phyloP scores from a whole-genome alignment of 192 early-diverging fungal genomes.

The Coemansia sp. region DNA sequence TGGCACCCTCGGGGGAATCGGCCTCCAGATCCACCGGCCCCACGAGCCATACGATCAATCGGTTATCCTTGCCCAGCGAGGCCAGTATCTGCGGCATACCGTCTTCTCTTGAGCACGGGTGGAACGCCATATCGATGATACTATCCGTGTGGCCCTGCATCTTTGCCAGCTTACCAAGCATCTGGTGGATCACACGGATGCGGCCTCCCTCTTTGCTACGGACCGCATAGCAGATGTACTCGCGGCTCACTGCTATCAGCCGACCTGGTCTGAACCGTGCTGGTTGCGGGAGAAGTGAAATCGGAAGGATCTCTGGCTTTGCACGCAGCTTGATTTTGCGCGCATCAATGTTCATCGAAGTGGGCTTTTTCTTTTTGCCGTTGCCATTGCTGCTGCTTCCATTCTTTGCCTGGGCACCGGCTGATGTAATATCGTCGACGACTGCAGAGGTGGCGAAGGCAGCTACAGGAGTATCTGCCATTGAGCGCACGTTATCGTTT shows the following conservation, averaged over 20 bases:
- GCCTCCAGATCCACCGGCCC: conserved; percentile 33
- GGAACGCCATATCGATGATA: conserved; percentile 51
- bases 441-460: background rate
- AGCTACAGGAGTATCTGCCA: conserved; percentile 5
- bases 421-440: background rate
- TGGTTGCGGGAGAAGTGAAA: conserved; percentile 49
- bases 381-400: conserved; percentile 2
- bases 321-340: conserved; percentile 24
- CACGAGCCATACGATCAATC: conserved; percentile 48
- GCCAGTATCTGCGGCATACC: conserved; percentile 47
- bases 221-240: conserved; percentile 53
- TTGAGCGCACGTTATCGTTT: background rate
- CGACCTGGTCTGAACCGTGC: conserved; percentile 38
- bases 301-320: conserved; percentile 43
- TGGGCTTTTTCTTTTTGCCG: conserved; percentile 20
- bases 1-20: conserved; percentile 25
- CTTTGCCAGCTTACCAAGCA: conserved; percentile 45
- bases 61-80: conserved; percentile 50
- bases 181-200: conserved; percentile 50
- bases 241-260: conserved; percentile 46
- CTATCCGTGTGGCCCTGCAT: conserved; percentile 51
- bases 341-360: conserved; percentile 25
- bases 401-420: background rate
- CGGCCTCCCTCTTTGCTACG: conserved; percentile 52
- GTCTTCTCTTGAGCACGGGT: conserved; percentile 40